These are phyloP conservation scores for Cyclostephanos tholiformis DNA, from an alignment of 108 stramenopile genomes.

Conservation along the genomic window DNA sequence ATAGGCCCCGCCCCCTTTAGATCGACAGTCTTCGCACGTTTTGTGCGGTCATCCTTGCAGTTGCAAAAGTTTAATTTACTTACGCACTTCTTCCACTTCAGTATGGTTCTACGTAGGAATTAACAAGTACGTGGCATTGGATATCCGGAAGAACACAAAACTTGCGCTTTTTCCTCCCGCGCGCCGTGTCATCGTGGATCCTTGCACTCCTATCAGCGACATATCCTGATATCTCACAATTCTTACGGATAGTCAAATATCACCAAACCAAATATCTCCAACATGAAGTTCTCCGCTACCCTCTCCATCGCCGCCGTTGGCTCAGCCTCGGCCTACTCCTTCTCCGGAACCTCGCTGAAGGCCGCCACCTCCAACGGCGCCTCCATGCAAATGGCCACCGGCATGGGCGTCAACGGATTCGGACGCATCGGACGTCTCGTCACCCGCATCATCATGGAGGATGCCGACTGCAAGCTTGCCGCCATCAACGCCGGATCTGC, in stretches of 20 bases:
- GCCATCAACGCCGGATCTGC: constrained; percentile 97
- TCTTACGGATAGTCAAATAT: constrained; percentile 12
- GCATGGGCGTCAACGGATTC: constrained; percentile 96
- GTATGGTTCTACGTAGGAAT: constrained; percentile 7
- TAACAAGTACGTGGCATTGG: neutral
- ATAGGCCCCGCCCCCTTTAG: neutral
- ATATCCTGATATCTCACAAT: constrained; percentile 10
- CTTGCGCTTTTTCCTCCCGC: neutral
- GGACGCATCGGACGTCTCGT: constrained; percentile 99
- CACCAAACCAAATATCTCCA: constrained; percentile 9
- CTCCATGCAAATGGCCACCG: constrained; percentile 80
- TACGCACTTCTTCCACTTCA: neutral
- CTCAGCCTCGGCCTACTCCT: constrained; percentile 77
- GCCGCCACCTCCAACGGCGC: constrained; percentile 61
- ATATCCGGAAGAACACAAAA: neutral
- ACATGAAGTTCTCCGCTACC: constrained; percentile 79
- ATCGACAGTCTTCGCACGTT: neutral
- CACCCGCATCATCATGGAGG: constrained; percentile 95
- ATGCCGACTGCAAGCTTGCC: constrained; percentile 82
- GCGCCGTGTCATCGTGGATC: neutral
- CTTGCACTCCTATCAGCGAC: no score
- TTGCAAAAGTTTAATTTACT: neutral
- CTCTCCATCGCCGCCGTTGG: constrained; percentile 64
- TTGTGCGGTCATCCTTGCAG: neutral
- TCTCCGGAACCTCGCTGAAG: constrained; percentile 76